phyloP scores from a whole-genome alignment of 805 yeast species.

The Ogataea neopini region DNA sequence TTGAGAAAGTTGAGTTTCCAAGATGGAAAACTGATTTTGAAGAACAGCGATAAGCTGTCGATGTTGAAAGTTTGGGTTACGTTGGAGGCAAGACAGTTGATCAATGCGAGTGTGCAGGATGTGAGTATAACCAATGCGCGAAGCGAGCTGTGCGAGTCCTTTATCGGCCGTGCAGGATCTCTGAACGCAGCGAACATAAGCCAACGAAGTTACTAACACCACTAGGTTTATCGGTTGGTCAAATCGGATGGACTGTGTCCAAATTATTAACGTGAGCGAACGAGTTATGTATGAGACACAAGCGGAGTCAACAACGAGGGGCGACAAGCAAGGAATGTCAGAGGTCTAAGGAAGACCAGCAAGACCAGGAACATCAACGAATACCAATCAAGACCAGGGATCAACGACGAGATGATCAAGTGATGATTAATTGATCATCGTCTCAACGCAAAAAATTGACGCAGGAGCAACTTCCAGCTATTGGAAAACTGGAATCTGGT shows the following conservation, averaged over 20 bases:
- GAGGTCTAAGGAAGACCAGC: no score
- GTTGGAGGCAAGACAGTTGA: slow-evolving; percentile 82
- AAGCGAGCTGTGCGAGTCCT: background rate
- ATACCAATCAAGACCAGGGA: no score
- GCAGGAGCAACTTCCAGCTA: no score
- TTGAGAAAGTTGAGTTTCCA: slow-evolving; percentile 76
- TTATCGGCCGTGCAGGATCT: background rate
- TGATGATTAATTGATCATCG: no score
- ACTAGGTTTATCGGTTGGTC: slow-evolving; percentile 50
- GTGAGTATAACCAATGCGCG: slow-evolving; percentile 42
- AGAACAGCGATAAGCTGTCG: slow-evolving; percentile 60
- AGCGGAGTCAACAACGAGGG: no score
- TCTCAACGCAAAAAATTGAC: no score
- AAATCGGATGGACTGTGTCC: slow-evolving; percentile 69
- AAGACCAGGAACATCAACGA: no score
- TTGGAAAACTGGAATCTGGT: no score
- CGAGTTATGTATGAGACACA: no score
- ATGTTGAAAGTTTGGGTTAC: slow-evolving; percentile 93
- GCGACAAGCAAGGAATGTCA: no score
- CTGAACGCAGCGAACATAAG: background rate
- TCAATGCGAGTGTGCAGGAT: slow-evolving; percentile 80
- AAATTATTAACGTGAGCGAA: slow-evolving; percentile 41
- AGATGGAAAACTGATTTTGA: slow-evolving; percentile 60
- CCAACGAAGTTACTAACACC: slow-evolving; percentile 13
- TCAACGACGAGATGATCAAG: no score